Evolutionary conservation across 2,329 filamentous ascomycete species (phyloP).

Genomic region (Tolypocladium nubicola): DNA sequence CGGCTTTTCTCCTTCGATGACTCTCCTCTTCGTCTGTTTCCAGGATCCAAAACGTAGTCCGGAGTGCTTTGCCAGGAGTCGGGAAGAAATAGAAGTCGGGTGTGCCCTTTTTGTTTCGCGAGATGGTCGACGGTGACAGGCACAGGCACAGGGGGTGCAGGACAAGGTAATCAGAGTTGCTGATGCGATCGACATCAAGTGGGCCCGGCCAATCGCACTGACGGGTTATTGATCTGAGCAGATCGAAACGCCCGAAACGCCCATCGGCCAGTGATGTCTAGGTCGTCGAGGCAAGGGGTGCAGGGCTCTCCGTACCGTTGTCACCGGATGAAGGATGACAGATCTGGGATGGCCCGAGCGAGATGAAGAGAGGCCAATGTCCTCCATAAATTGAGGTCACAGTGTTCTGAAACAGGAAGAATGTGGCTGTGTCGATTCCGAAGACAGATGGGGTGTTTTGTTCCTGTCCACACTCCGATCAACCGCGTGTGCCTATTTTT

Average conservation of each 20-base stretch:
- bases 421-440: slow-evolving; percentile 5
- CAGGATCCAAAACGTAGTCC: neutral
- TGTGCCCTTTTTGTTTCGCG: neutral
- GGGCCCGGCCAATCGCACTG: slow-evolving; percentile 7
- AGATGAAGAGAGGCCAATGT: slow-evolving; percentile 4
- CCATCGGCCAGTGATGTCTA: slow-evolving; percentile 3
- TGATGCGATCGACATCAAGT: slow-evolving; percentile 5
- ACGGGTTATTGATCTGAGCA: slow-evolving; percentile 5
- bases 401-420: slow-evolving; percentile 10
- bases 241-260: slow-evolving; percentile 12
- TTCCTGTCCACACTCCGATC: neutral
- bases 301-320: slow-evolving; percentile 1
- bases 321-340: slow-evolving; percentile 1
- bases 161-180: slow-evolving; percentile 3
- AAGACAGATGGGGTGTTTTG: neutral
- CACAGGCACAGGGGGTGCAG: neutral
- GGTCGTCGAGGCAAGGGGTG: slow-evolving; percentile 1
- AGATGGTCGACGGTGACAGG: neutral
- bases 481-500: neutral
- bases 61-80: neutral
- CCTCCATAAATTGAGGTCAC: slow-evolving; percentile 3
- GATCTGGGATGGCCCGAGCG: slow-evolving; percentile 10
- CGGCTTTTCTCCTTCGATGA: neutral
- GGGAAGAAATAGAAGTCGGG: neutral
- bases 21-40: neutral